These are phyloP conservation scores for Camellia granthamiana DNA, from an alignment of 148 eudicot genomes.

Conservation along the genomic window DNA sequence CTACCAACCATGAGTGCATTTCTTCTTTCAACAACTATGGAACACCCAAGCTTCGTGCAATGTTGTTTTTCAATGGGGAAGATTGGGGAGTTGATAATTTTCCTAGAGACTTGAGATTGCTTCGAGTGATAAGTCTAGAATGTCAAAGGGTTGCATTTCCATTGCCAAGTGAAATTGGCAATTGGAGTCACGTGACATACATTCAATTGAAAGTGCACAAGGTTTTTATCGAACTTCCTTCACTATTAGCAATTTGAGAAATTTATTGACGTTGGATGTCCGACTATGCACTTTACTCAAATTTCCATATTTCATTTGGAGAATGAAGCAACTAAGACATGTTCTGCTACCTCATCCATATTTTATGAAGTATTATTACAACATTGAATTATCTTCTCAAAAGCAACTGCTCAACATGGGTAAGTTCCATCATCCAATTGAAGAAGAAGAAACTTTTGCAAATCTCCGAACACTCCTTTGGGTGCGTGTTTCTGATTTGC, in stretches of 20 bases:
- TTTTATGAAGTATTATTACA: too few relatives aligned
- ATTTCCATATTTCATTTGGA: neutral
- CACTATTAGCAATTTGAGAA: neutral
- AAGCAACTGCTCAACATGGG: neutral
- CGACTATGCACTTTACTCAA: too few relatives aligned
- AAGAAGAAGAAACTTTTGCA: neutral
- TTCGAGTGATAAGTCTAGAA: neutral
- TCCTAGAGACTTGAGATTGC: neutral
- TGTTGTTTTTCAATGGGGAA: neutral
- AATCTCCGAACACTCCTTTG: neutral
- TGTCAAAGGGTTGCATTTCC: neutral
- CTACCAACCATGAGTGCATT: neutral
- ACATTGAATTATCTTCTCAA: too few relatives aligned
- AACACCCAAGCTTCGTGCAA: neutral
- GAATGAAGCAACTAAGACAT: constrained; percentile 7
- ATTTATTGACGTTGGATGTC: neutral
- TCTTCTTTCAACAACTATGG: too few relatives aligned
- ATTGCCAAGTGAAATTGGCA: constrained; percentile 1
- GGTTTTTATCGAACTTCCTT: neutral
- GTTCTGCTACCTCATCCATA: neutral
- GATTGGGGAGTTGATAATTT: neutral
- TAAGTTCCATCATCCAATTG: too few relatives aligned
- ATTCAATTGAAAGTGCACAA: neutral
- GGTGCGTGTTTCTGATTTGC: neutral
- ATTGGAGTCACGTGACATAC: neutral